These are phyloP conservation scores for Hirschioporus abietinus DNA, from an alignment of 768 basidiomycete species.

Conservation along the genomic window DNA sequence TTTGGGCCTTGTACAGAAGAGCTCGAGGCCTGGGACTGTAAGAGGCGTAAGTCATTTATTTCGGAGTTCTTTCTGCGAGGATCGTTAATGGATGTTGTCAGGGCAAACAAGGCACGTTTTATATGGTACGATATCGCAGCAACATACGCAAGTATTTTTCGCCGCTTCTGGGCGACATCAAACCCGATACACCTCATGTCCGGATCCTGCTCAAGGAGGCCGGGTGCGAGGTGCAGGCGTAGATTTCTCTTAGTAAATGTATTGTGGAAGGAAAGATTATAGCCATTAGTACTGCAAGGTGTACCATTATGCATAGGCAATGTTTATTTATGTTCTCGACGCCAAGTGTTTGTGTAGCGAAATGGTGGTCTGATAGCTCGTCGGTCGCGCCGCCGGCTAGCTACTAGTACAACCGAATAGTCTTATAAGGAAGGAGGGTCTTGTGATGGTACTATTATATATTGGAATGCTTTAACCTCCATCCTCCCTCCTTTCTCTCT, in stretches of 20 bases:
- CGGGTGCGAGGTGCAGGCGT: conserved; percentile 27
- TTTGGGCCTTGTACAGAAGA: neutral
- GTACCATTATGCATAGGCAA: no score
- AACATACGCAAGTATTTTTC: conserved; percentile 56
- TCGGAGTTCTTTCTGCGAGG: neutral
- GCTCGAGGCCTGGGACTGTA: neutral
- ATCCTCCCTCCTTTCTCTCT: neutral
- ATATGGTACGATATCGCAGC: conserved; percentile 1
- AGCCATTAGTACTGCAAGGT: neutral
- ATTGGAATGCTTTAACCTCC: neutral
- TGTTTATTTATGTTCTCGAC: no score
- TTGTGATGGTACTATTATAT: neutral
- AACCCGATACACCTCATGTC: conserved; percentile 47
- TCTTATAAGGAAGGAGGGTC: neutral
- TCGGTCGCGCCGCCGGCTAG: no score
- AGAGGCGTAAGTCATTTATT: neutral
- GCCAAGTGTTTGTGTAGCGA: no score
- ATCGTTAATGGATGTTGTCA: neutral
- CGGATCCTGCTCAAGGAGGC: conserved; percentile 42
- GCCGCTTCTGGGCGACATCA: conserved; percentile 61
- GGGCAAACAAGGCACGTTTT: neutral
- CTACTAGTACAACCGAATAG: neutral
- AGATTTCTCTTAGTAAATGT: neutral
- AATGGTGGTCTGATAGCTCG: no score
- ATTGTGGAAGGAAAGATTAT: conserved; percentile 4